phyloP scores from a whole-genome alignment of 176 grass and related monocot genomes.

The Triticum urartu region DNA sequence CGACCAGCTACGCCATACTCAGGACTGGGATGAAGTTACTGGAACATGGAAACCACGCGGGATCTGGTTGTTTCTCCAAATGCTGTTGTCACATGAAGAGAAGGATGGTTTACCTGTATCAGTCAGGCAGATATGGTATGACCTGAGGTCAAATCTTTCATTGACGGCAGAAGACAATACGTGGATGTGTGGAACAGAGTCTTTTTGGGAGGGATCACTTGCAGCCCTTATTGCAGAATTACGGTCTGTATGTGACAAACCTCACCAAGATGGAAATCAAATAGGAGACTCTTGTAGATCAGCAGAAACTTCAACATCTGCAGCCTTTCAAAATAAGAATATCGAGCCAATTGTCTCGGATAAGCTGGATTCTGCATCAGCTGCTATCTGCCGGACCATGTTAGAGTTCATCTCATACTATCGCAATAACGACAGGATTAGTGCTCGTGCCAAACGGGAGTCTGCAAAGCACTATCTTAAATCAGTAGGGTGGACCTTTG shows the following conservation, averaged over 20 bases:
- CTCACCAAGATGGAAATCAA: slow-evolving; percentile 13
- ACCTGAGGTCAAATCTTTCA: slow-evolving; percentile 41
- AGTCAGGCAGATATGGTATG: slow-evolving; percentile 68
- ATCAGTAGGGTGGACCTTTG: slow-evolving; percentile 53
- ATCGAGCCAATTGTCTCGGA: slow-evolving; percentile 17
- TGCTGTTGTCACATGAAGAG: slow-evolving; percentile 50
- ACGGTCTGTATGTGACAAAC: slow-evolving; percentile 38
- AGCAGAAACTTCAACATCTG: slow-evolving; percentile 8
- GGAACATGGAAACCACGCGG: slow-evolving; percentile 65
- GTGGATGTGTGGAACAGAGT: slow-evolving; percentile 55
- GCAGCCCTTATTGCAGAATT: slow-evolving; percentile 42
- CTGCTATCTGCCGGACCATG: slow-evolving; percentile 21
- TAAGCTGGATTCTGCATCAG: slow-evolving; percentile 30
- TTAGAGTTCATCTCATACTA: slow-evolving; percentile 52
- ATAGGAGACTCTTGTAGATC: neutral
- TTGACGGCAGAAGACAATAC: slow-evolving; percentile 37
- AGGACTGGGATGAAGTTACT: slow-evolving; percentile 68
- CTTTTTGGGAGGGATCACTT: slow-evolving; percentile 47
- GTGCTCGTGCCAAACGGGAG: slow-evolving; percentile 33
- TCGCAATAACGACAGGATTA: slow-evolving; percentile 15
- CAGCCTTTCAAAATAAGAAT: neutral
- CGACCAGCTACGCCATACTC: slow-evolving; percentile 52
- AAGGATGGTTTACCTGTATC: slow-evolving; percentile 49
- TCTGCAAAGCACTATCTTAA: slow-evolving; percentile 47
- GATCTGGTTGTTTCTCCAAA: slow-evolving; percentile 64